Evolutionary conservation across 2,329 filamentous ascomycete species (phyloP).

Genomic region (Talaromyces funiculosus): DNA sequence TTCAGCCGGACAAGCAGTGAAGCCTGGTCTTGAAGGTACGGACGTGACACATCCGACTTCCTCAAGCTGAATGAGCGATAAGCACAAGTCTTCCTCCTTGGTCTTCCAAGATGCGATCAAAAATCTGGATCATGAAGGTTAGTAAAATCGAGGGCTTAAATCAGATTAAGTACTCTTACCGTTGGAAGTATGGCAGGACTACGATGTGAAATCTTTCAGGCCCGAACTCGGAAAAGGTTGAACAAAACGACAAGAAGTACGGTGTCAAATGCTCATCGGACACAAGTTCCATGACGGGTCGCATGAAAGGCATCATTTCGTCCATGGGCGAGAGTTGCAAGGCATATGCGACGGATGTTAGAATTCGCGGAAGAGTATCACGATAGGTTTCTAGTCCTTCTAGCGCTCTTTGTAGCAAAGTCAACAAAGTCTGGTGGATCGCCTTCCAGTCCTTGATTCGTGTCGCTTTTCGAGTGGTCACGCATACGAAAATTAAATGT

Average conservation of each 20-base stretch:
- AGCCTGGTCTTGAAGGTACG: constrained; percentile 36
- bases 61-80: constrained; percentile 59
- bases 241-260: constrained; percentile 81
- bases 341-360: constrained; percentile 54
- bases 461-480: constrained; percentile 71
- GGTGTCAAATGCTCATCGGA: constrained; percentile 59
- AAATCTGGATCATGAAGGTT: constrained; percentile 50
- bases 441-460: constrained; percentile 67
- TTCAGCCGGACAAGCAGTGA: constrained; percentile 35
- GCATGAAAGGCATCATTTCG: constrained; percentile 64
- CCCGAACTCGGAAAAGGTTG: constrained; percentile 69
- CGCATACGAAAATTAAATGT: constrained; percentile 54
- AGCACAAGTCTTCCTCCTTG: constrained; percentile 64
- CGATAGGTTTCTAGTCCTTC: constrained; percentile 21
- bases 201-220: constrained; percentile 68
- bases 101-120: constrained; percentile 65
- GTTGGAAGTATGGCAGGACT: constrained; percentile 76
- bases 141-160: constrained; percentile 7
- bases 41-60: constrained; percentile 48
- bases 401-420: constrained; percentile 44
- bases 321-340: constrained; percentile 76
- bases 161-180: constrained; percentile 39
- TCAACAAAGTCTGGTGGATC: constrained; percentile 54
- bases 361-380: constrained; percentile 29
- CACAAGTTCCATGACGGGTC: constrained; percentile 59